Evolutionary conservation across 257 asterid species (phyloP).

Genomic region (Apocynum venetum): DNA sequence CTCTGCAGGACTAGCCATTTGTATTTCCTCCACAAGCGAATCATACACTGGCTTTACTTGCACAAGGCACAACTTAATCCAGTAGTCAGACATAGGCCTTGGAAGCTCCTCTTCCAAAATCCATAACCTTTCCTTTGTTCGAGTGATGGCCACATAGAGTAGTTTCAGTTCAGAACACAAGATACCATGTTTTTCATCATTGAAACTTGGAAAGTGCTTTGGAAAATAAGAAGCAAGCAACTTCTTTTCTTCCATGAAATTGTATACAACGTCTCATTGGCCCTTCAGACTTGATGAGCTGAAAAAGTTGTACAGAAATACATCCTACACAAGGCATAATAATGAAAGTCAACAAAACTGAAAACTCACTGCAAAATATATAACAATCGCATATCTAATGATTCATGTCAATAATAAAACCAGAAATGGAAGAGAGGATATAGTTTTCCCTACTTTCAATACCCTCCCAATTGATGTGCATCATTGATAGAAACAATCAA

Average conservation of each 20-base stretch:
- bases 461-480: too few species aligned
- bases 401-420: too few species aligned
- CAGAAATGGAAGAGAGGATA: too few species aligned
- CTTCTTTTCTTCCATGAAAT: conserved; percentile 39
- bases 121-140: conserved; percentile 67
- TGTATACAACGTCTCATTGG: conserved; percentile 61
- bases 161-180: conserved; percentile 65
- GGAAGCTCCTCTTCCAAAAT: conserved; percentile 48
- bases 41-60: conserved; percentile 38
- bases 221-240: conserved; percentile 32
- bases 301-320: conserved; percentile 55
- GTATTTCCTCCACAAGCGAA: conserved; percentile 45
- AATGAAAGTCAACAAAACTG: background rate
- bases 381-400: too few species aligned
- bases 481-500: too few species aligned
- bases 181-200: conserved; percentile 37
- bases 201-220: conserved; percentile 40
- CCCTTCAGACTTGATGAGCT: conserved; percentile 50
- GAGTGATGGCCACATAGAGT: conserved; percentile 59
- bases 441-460: too few species aligned
- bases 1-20: conserved; percentile 50
- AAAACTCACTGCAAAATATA: too few species aligned
- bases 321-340: conserved; percentile 40
- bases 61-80: conserved; percentile 44
- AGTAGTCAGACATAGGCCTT: conserved; percentile 51